Evolutionary conservation across 2,329 filamentous ascomycete genomes (phyloP), one percentile per base, ranked within the genome.

Genomic region (Alternaria sp.): DNA sequence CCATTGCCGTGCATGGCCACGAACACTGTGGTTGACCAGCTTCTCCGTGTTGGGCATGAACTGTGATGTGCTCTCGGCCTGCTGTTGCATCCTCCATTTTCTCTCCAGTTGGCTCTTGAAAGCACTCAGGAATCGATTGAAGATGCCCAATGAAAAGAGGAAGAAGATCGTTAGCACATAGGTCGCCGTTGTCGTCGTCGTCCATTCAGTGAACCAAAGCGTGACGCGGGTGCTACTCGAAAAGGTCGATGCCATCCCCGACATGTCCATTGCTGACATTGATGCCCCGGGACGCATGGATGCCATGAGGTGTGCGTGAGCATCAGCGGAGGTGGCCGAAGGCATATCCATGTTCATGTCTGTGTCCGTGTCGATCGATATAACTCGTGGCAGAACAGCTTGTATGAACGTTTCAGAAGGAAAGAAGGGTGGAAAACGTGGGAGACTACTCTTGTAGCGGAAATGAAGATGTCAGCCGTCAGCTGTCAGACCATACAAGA

Each of bases 121-220:
- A 3, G 72, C 72, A 11, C 74, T 73, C 5, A 78, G 73, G 36
- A 77, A 77, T 3, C 75, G 74, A 25, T 74, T 75, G 23, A 77
- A 60, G 1, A 78, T 53, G 5, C 74, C 73, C 3, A 77, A 58
- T 8, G 52, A 59, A 58, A 77, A 77, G 12, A 78, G 64, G 32
- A 76, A 72, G 43, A 75, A 43, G 23, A 78, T 55, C 1, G 76
- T 67, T 6, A 71, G 62, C 15, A 70, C 57, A 56, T 78, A 78
- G 8, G 68, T 60, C 1, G 60, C 54, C 2, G 72, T 66, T 9
- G 75, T 70, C 3, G 68, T 70, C 1, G 73, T 77, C 2, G 71
- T 75, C 74, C 73, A 77, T 25, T 65, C 53, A 4, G 67, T 67
- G 58, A 78, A 73, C 62, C 71, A 75, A 19, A 77, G 68, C 1